These are phyloP conservation scores for Penicillium griseofulvum DNA, from an alignment of 2,329 filamentous ascomycete species.

Conservation along the genomic window DNA sequence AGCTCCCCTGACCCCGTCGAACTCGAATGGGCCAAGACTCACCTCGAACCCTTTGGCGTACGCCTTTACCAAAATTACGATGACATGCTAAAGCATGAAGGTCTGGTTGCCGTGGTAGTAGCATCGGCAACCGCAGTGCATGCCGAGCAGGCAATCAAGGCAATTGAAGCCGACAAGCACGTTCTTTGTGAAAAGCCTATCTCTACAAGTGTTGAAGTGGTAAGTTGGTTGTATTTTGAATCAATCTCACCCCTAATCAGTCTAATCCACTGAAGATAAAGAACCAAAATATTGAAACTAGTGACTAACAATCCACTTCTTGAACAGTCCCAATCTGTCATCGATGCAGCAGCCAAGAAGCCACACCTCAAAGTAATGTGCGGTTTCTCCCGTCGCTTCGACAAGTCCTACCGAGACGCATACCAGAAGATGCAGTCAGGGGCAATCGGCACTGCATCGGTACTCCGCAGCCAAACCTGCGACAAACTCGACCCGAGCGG, in stretches of 20 bases:
- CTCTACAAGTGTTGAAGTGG: conserved; percentile 58
- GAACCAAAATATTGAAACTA: neutral
- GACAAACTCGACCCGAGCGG: conserved; percentile 64
- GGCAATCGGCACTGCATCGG: conserved; percentile 57
- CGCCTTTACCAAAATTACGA: conserved; percentile 55
- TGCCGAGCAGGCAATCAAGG: conserved; percentile 57
- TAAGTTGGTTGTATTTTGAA: conserved; percentile 33
- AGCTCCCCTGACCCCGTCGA: conserved; percentile 49
- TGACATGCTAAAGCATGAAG: conserved; percentile 56
- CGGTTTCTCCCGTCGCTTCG: conserved; percentile 66
- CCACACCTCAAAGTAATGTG: conserved; percentile 65
- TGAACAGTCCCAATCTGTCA: conserved; percentile 58
- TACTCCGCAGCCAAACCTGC: conserved; percentile 65
- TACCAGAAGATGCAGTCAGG: conserved; percentile 53
- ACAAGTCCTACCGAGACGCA: conserved; percentile 63
- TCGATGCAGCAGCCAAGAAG: conserved; percentile 55
- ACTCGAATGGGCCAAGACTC: conserved; percentile 50
- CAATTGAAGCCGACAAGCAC: conserved; percentile 54
- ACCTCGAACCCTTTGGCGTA: conserved; percentile 53
- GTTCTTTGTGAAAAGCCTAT: conserved; percentile 57
- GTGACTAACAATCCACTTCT: neutral
- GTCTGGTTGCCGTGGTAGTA: conserved; percentile 56
- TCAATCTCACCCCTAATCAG: neutral
- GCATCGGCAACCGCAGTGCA: conserved; percentile 57
- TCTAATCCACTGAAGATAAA: neutral